Evolutionary conservation across 1,284 basidiomycete genomes (phyloP).

Genomic region (Cryptococcus maquisensis): DNA sequence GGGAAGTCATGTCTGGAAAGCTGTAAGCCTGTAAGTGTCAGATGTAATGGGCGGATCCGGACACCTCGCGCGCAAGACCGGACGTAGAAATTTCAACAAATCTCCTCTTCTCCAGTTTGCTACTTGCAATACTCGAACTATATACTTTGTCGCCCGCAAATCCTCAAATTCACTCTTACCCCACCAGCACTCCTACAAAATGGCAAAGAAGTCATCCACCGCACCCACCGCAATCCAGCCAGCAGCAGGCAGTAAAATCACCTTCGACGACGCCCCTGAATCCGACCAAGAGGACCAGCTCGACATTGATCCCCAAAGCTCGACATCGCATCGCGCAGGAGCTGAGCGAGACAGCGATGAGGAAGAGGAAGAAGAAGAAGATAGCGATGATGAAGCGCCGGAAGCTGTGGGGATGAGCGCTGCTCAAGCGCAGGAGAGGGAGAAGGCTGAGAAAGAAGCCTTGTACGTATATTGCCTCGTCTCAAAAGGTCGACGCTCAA

Average conservation of each 20-base stretch:
- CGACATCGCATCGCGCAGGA: background rate
- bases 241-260: slow-evolving; percentile 27
- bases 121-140: too few species aligned
- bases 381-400: slow-evolving; percentile 35
- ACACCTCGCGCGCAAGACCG: too few species aligned
- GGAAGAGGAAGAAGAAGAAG: slow-evolving; percentile 16
- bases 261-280: slow-evolving; percentile 22
- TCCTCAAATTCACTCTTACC: too few species aligned
- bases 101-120: too few species aligned
- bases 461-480: slow-evolving; percentile 15
- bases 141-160: too few species aligned
- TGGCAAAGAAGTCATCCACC: slow-evolving; percentile 11
- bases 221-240: slow-evolving; percentile 16
- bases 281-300: background rate
- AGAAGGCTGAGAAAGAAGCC: slow-evolving; percentile 9
- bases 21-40: too few species aligned
- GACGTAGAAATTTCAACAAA: too few species aligned
- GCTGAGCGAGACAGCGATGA: slow-evolving; percentile 3
- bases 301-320: background rate
- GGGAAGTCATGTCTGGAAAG: too few species aligned
- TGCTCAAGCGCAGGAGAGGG: slow-evolving; percentile 8
- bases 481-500: background rate
- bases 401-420: slow-evolving; percentile 33
- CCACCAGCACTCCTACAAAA: background rate
- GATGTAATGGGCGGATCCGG: too few species aligned